These are phyloP conservation scores for Avicennia marina DNA, from an alignment of 257 asterid genomes.

Conservation along the genomic window DNA sequence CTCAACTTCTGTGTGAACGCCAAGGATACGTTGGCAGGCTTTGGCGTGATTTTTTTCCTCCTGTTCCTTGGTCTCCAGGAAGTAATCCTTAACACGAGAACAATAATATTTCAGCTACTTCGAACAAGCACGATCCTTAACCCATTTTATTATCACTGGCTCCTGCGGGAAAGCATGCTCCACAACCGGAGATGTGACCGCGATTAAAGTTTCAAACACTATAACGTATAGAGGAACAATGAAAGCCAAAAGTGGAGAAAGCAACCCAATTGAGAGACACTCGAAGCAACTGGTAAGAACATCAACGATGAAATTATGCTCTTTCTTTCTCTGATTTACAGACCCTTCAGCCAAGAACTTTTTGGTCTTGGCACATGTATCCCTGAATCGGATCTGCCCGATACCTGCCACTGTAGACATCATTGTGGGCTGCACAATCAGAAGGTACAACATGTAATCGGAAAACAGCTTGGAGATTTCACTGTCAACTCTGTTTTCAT, in stretches of 20 bases:
- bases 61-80: neutral
- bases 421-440: constrained; percentile 53
- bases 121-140: too few relatives aligned
- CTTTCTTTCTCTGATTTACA: neutral
- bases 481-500: too few relatives aligned
- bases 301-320: too few relatives aligned
- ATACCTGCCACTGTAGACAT: constrained; percentile 53
- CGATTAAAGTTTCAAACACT: too few relatives aligned
- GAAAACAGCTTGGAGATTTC: constrained; percentile 50
- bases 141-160: too few relatives aligned
- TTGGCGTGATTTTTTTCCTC: neutral
- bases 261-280: too few relatives aligned
- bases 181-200: too few relatives aligned
- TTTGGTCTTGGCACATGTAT: constrained; percentile 46
- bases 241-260: too few relatives aligned
- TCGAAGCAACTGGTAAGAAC: too few relatives aligned
- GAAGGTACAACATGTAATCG: constrained; percentile 52
- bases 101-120: too few relatives aligned
- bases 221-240: too few relatives aligned
- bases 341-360: constrained; percentile 13
- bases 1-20: constrained; percentile 32
- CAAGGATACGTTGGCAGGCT: constrained; percentile 17
- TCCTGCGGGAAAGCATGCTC: too few relatives aligned
- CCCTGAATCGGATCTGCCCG: constrained; percentile 46
- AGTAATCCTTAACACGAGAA: neutral